Conservation (phyloP, 176 grass and related monocot species). For the Rhipidocladum racemiflorum region DNA sequence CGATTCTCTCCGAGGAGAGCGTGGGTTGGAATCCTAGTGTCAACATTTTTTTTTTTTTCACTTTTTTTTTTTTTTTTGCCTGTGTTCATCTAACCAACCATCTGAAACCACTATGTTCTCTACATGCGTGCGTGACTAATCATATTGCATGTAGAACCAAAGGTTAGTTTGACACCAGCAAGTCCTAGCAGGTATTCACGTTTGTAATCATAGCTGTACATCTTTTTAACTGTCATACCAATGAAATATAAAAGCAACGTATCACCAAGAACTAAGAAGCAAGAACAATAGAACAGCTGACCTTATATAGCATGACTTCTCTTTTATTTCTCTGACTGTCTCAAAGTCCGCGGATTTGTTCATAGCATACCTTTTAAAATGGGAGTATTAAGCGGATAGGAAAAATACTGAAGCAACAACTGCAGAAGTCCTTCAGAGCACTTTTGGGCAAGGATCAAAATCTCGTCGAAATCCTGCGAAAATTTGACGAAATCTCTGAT, state of each 20-base stretch:
- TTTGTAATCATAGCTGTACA: slow-evolving; percentile 93
- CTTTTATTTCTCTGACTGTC: slow-evolving; percentile 92
- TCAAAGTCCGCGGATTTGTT: slow-evolving; percentile 97
- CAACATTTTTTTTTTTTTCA: too few species aligned
- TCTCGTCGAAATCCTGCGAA: too few species aligned
- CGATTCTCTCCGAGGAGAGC: too few species aligned
- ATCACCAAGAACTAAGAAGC: neutral
- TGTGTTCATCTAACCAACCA: too few species aligned
- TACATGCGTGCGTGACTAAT: too few species aligned
- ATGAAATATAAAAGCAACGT: slow-evolving; percentile 18
- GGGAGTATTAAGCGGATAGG: neutral
- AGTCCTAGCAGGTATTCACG: slow-evolving; percentile 91
- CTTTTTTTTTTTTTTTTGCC: too few species aligned
- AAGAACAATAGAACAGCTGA: slow-evolving; percentile 29
- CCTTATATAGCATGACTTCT: slow-evolving; percentile 94
- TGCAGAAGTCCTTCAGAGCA: slow-evolving; percentile 14
- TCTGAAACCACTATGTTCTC: too few species aligned
- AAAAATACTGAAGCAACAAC: slow-evolving; percentile 25
- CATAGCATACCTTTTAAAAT: slow-evolving; percentile 80
- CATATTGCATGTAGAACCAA: too few species aligned
- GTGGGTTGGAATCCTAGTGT: too few species aligned
- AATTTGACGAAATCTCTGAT: too few species aligned
- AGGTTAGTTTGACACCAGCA: too few species aligned
- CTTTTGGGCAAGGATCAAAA: too few species aligned
- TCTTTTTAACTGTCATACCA: slow-evolving; percentile 25